Evolutionary conservation across 371 early-diverging fungal species (phyloP), one percentile per base, ranked within the genome.

Genomic region (Mucor piriformis): DNA sequence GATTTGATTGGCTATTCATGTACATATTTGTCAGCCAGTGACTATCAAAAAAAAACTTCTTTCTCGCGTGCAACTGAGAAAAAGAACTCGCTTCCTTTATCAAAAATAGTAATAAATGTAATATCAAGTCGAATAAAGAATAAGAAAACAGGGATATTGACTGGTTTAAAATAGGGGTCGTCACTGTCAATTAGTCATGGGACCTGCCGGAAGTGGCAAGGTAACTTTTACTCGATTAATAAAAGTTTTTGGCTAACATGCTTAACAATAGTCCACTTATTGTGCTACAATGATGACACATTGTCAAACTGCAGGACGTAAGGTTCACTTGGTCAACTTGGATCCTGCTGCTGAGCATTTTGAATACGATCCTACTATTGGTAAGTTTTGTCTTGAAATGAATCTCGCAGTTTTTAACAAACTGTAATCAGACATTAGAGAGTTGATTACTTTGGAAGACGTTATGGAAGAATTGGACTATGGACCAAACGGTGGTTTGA

Each of bases 401-500:
- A n/a, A n/a, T n/a, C n/a, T n/a, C n/a, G n/a, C n/a, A n/a, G n/a
- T n/a, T n/a, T n/a, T 34, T 6, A 20, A 25, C n/a, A n/a, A 29
- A 29, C 16, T n/a, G 6, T 21, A 20, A 33, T 24, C 24, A 46
- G 46, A 99, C 70, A 95, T 99, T 49, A 83, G 93, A 56, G 98
- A 99, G 40, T 83, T 97, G 55, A 95, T 99, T 61, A 90, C 96
- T 1, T 74, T 99, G 10, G 95, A 95, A 47, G 99, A 99, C 74
- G 97, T 98, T 11, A 97, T 99, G 95, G 95, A 97, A 37, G 95
- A 98, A 69, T 86, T 96, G 34, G 88, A 92, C 29, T 95, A 90
- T 74, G 99, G 99, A 47, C 99, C 99, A 20, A 99, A 99, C 75
- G 99, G 99, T 48, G 99, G 97, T 4, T 80, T 99, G 46, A 91